Base-by-base conservation (phyloP, 2,329 filamentous ascomycete genomes). In the Dactylonectria estremocensis region DNA sequence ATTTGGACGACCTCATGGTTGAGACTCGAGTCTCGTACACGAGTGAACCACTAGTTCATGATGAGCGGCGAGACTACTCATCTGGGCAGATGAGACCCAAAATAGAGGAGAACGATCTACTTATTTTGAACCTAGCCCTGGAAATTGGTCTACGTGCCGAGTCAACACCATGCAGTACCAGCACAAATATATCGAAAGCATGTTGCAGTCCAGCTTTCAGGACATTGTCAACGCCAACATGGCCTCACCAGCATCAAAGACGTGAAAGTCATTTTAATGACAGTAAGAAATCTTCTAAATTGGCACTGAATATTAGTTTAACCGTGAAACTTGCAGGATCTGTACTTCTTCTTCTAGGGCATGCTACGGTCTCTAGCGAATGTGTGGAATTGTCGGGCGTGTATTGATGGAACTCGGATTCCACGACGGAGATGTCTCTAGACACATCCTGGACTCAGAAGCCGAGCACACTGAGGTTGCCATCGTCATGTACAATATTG, bases 371-470 rank as follows among this genome's bases (percentile, higher is more conserved):
- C 66, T 16, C 2, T 76, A 74, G 74, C 70, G 76, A 2, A 77
- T 77, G 76, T 77, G 74, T 2, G 76, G 76, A 0, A 64, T 72
- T 2, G 76, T 74, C 6, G 76, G 76, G 1, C 69, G 72, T 3
- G 75, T 76, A 55, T 11, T 75, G 8, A 73, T 77, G 72, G 76
- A 77, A 31, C 74, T 77, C 3, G 76, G 76, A 1, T 66, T 77
- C 1, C 76, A 77, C n/a, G 75, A 70, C n/a, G 63, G 71, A 14
- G 74, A 76, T 1, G 72, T 77, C 2, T 70, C 69, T 0, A 67
- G 71, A 11, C 73, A 77, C 13, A 58, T 68, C 1, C 22, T 68
- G 37, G 37, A 46, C 31, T 46, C 58, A 2, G 48, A 61, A 24
- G 35, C 37, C 9, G 33, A 61, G n/a, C 58, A 35, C 8, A 45